Evolutionary conservation across 2,329 filamentous ascomycete species (phyloP), one percentile per base, ranked within the genome.

Genomic region (Epicoccum nigrum): DNA sequence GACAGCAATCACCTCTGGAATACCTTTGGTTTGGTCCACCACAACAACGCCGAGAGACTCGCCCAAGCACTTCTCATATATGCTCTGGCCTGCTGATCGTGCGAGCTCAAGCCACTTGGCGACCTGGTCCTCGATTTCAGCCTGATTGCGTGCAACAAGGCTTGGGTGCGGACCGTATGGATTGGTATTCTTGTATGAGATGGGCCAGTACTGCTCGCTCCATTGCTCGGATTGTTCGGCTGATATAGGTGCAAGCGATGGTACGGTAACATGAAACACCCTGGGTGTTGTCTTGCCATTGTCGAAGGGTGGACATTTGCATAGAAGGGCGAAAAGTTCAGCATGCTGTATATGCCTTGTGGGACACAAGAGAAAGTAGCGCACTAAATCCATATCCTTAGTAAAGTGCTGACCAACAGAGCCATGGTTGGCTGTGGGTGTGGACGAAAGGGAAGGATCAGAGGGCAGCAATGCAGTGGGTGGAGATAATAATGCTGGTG

Each of bases 131-230:
- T 81, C 80, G 44, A 95, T 83, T 54, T 90, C 86, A 11, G 86
- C 82, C 31, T 87, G 86, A 21, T 87, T 85, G 52, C 87, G 85
- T 33, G 83, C 78, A 48, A 93, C 84, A 68, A 89, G 83, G 65
- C 86, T 85, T 55, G 90, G 90, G 68, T 95, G 90, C 15, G 90
- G 90, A 4, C 90, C 90, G 52, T 92, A 89, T 2, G 90, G 90
- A 67, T 94, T 94, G 60, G 88, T 92, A 76, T 92, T 92, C 58
- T 90, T 87, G 75, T 94, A 95, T 40, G 92, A 84, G 1, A 87
- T 88, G 11, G 90, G 90, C 90, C 90, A 95, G 71, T 90, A 93
- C 61, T 86, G 81, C 27, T 83, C 78, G 20, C 85, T 87, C 89
- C 89, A 94, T 68, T 84, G 77, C 20, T 83, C 83, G 7, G 90